Conservation (phyloP, 495 filamentous ascomycete genomes). For the Penicillium crystallinum region DNA sequence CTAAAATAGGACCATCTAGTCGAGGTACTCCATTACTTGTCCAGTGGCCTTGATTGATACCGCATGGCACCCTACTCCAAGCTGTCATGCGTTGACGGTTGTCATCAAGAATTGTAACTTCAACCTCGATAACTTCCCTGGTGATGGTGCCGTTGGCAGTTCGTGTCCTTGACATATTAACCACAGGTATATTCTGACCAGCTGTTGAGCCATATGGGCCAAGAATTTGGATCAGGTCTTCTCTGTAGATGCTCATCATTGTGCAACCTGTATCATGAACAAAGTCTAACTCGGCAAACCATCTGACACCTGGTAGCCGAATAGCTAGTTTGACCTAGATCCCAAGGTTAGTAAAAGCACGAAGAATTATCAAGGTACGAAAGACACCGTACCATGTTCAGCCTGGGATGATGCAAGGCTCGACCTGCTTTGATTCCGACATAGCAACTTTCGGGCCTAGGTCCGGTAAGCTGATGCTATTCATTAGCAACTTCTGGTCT, state of each 20-base stretch:
- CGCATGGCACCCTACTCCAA: not conserved
- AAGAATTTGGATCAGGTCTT: not conserved
- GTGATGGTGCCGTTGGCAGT: not conserved
- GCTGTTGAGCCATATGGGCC: not conserved
- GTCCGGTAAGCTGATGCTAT: not conserved
- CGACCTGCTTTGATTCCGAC: not conserved
- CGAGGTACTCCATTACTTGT: not conserved
- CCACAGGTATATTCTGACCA: not conserved
- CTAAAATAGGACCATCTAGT: not conserved
- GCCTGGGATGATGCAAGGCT: too few species aligned
- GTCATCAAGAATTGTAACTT: not conserved
- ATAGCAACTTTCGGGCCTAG: not conserved
- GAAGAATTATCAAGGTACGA: not conserved
- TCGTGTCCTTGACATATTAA: not conserved
- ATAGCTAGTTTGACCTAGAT: not conserved
- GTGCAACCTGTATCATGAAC: not conserved
- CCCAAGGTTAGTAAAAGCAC: not conserved
- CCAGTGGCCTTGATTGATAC: not conserved
- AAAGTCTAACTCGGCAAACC: not conserved
- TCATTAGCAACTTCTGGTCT: not conserved
- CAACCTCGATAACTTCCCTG: not conserved
- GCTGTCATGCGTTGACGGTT: not conserved
- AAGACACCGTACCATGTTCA: not conserved
- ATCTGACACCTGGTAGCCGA: not conserved
- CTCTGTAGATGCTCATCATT: not conserved